A percentile compares a stretch with the other conserved stretches of the same genome.
phyloP scores from a whole-genome alignment of 2,329 filamentous ascomycete genomes.

The Trichoderma cornu-damae region DNA sequence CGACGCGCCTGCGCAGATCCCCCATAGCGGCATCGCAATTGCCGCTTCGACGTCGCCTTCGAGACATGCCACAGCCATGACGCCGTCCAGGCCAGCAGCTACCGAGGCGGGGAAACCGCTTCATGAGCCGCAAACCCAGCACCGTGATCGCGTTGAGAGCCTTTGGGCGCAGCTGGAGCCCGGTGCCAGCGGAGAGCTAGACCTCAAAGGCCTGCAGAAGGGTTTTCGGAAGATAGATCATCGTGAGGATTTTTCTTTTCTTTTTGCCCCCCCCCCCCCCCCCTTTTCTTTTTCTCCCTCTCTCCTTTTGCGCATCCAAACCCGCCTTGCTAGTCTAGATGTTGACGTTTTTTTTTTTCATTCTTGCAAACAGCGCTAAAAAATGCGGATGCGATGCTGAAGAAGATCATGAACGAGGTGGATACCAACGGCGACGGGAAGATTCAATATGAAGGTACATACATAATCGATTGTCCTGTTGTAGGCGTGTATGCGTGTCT shows the following conservation, averaged over 20 bases:
- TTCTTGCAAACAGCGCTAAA: slow-evolving; percentile 57
- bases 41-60: slow-evolving; percentile 21
- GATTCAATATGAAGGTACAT: slow-evolving; percentile 89
- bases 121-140: slow-evolving; percentile 69
- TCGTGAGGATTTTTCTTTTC: slow-evolving; percentile 50
- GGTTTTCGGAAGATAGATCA: slow-evolving; percentile 87
- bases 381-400: slow-evolving; percentile 82
- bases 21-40: slow-evolving; percentile 8
- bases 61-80: slow-evolving; percentile 38
- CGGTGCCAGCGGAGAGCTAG: slow-evolving; percentile 69
- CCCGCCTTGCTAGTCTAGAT: not conserved
- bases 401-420: slow-evolving; percentile 72
- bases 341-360: not conserved
- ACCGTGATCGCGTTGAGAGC: slow-evolving; percentile 74
- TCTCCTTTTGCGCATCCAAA: not conserved
- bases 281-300: not conserved
- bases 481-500: not conserved
- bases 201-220: slow-evolving; percentile 76
- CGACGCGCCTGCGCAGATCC: slow-evolving; percentile 20
- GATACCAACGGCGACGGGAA: slow-evolving; percentile 83
- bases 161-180: slow-evolving; percentile 82
- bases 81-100: slow-evolving; percentile 47
- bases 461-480: slow-evolving; percentile 30
- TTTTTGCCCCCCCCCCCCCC: no score
- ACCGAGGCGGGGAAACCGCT: slow-evolving; percentile 57